Evolutionary conservation across 2,329 filamentous ascomycete species (phyloP).

Genomic region (Cryphonectria parasitica): DNA sequence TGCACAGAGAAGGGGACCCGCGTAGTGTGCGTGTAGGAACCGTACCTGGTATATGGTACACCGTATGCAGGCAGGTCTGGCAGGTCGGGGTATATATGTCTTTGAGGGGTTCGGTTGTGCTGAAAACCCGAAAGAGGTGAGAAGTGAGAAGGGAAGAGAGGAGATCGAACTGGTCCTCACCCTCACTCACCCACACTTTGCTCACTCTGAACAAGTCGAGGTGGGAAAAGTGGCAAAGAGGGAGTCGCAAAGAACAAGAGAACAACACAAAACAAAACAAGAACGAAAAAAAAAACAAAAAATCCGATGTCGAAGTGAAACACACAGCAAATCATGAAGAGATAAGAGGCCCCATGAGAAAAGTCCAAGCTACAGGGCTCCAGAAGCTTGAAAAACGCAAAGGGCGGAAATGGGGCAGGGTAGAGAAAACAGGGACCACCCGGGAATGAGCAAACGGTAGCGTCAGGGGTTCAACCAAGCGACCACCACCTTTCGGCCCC

Average conservation of each 20-base stretch:
- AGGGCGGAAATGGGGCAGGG: slow-evolving; percentile 7
- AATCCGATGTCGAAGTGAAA: neutral
- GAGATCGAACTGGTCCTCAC: neutral
- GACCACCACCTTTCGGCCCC: neutral
- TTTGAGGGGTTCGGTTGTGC: neutral
- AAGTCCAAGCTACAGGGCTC: neutral
- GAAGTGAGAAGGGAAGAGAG: neutral
- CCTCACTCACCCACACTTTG: neutral
- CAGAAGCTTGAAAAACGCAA: neutral
- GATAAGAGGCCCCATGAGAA: neutral
- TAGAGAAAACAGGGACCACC: neutral
- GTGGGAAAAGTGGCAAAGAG: neutral
- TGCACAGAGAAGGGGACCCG: neutral
- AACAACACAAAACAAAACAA: too few relatives aligned
- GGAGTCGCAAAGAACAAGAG: too few relatives aligned
- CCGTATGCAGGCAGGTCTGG: neutral
- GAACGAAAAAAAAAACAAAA: neutral
- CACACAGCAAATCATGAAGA: neutral
- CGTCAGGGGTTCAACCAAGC: slow-evolving; percentile 3
- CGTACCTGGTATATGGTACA: neutral
- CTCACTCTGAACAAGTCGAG: neutral
- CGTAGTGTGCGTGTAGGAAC: neutral
- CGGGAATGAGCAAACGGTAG: neutral
- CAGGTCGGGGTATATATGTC: neutral
- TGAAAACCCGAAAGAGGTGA: neutral